Evolutionary conservation across 1,284 basidiomycete species (phyloP).

Genomic region (Tilletia setariae): DNA sequence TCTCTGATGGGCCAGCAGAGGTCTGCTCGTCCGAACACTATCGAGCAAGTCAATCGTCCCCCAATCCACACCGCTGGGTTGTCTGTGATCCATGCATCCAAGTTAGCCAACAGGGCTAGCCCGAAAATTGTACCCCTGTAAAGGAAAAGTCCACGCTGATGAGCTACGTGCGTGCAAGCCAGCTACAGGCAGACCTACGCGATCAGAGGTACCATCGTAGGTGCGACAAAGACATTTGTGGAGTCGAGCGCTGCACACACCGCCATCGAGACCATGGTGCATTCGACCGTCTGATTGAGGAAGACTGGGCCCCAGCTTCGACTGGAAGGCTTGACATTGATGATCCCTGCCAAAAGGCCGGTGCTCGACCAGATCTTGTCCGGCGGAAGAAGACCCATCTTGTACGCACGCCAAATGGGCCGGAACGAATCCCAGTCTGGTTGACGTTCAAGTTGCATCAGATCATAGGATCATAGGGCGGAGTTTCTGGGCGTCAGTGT

Average conservation of each 20-base stretch:
- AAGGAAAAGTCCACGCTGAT: no score
- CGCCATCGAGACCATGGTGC: background rate
- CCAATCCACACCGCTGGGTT: background rate
- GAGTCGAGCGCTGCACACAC: background rate
- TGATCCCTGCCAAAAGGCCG: background rate
- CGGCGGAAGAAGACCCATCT: background rate
- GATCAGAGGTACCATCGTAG: background rate
- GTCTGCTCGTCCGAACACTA: background rate
- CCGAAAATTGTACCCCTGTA: no score
- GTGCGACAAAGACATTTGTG: background rate
- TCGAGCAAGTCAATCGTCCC: background rate
- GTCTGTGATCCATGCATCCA: no score
- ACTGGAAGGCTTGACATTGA: background rate
- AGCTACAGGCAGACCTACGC: background rate
- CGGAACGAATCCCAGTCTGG: conserved; percentile 1
- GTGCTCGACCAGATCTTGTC: background rate
- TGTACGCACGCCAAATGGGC: background rate
- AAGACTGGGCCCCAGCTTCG: background rate
- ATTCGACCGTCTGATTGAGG: background rate
- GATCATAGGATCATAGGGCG: no score
- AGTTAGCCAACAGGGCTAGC: no score
- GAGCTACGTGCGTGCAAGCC: no score
- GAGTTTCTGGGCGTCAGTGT: no score
- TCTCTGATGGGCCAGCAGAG: background rate
- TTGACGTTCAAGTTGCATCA: no score